These are phyloP conservation scores for Eucalyptus coolabah DNA, from an alignment of 345 rosid genomes.

Conservation along the genomic window DNA sequence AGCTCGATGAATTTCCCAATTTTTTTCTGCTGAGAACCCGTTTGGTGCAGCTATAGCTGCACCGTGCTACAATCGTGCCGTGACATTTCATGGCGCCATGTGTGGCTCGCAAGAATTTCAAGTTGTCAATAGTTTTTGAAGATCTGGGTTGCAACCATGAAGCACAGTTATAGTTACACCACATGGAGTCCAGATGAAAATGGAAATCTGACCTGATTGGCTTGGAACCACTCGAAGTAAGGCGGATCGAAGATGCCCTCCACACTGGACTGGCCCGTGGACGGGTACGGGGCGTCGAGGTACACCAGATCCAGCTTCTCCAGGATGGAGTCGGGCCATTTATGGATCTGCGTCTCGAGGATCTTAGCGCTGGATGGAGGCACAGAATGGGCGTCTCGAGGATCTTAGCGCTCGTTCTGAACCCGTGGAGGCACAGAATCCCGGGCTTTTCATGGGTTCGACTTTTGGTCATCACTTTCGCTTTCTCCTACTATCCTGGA, in stretches of 20 bases:
- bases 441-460: constrained; percentile 10
- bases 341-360: constrained; percentile 14
- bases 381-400: constrained; percentile 29
- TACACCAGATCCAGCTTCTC: constrained; percentile 27
- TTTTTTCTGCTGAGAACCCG: not conserved
- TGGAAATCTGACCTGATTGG: constrained; percentile 10
- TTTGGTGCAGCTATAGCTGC: not conserved
- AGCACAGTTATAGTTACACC: not conserved
- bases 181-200: not conserved
- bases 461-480: not conserved
- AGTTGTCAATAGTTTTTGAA: not conserved
- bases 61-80: not conserved
- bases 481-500: not conserved
- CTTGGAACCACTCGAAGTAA: constrained; percentile 41
- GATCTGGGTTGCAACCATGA: not conserved
- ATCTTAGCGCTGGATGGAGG: constrained; percentile 43
- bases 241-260: constrained; percentile 44
- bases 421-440: constrained; percentile 48
- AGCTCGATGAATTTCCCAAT: not conserved
- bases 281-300: constrained; percentile 35
- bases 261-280: constrained; percentile 23
- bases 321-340: constrained; percentile 29
- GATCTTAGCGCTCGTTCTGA: constrained; percentile 35
- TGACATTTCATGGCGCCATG: not conserved
- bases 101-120: not conserved